Base-by-base conservation (phyloP, 2,329 filamentous ascomycete genomes). In the Neophaeococcomyces aloes region DNA sequence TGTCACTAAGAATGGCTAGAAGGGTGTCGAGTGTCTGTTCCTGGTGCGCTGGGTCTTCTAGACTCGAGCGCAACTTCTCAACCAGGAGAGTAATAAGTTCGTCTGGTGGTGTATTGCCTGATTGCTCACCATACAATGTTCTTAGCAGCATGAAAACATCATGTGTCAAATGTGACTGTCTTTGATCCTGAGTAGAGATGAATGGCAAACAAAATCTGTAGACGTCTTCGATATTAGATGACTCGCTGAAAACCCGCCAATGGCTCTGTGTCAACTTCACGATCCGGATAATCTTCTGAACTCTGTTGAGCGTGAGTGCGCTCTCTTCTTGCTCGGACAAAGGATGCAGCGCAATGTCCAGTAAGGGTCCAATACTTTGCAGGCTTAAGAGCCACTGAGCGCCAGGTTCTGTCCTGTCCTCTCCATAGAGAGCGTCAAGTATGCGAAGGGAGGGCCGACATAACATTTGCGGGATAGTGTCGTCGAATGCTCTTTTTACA, bases 11-110 rank as follows among this genome's bases (percentile, higher is more conserved):
- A 13, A 51, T 51, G 10, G 41, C 33, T 18, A 51, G 51, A 29
- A 55, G 45, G 4, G 50, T 47, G 17, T 53, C 49, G 17, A 55
- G 45, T 21, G 48, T 36, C 19, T 46, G 35, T 33, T 49, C 46
- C 31, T 55, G 53, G 3, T 43, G 29, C 11, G 35, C 21, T 31
- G 39, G 42, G 21, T 49, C 46, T 19, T 39, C 30, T 15, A 27
- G 8, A 13, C 38, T 33, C 14, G 48, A 40, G 8, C 38, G 31
- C 10, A 55, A 41, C 25, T 47, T 45, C 18, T 47, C 41, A 31
- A 50, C 33, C 19, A 55, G 32, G 5, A 55, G 32, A 13, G 37
- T 18, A 3, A 52, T 33, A 15, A 55, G 37, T 19, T 42, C 31
- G 2, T 42, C 39, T 27, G 39, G 39, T 29, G 39, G 29, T 14